phyloP scores from a whole-genome alignment of 2,329 filamentous ascomycete genomes.

The Colletotrichum orchidophilum region DNA sequence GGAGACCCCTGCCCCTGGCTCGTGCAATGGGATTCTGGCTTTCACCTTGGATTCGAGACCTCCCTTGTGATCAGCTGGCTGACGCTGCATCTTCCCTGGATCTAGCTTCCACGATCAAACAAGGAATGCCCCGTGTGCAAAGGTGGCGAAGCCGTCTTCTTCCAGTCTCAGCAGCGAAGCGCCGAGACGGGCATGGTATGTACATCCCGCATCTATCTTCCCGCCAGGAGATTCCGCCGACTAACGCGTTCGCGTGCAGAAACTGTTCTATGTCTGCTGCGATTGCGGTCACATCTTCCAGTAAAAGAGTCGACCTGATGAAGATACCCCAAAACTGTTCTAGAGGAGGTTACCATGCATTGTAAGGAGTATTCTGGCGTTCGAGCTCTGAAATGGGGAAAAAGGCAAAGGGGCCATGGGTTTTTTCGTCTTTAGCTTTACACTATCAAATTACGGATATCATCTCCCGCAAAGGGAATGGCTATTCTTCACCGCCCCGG shows the following conservation, averaged over 20 bases:
- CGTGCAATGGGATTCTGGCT: slow-evolving; percentile 32
- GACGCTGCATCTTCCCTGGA: slow-evolving; percentile 48
- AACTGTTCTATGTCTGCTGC: slow-evolving; percentile 95
- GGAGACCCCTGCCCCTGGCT: not conserved
- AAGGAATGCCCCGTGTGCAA: slow-evolving; percentile 86
- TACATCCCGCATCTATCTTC: slow-evolving; percentile 10
- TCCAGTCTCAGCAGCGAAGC: slow-evolving; percentile 97
- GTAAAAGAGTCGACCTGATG: slow-evolving; percentile 45
- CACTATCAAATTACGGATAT: not conserved
- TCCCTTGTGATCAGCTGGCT: slow-evolving; percentile 47
- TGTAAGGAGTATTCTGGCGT: slow-evolving; percentile 25
- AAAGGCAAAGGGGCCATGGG: slow-evolving; percentile 11
- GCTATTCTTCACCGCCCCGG: not conserved
- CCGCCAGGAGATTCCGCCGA: not conserved
- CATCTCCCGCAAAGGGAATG: not conserved
- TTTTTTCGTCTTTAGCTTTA: not conserved
- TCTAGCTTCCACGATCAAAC: slow-evolving; percentile 89
- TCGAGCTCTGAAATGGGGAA: not conserved
- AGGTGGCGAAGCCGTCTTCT: slow-evolving; percentile 94
- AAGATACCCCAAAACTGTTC: slow-evolving; percentile 37
- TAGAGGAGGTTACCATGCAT: slow-evolving; percentile 14
- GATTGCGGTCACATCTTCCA: slow-evolving; percentile 89
- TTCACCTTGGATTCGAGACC: slow-evolving; percentile 34
- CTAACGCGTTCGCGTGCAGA: slow-evolving; percentile 59
- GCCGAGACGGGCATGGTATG: slow-evolving; percentile 98